These are phyloP conservation scores for Zhuliangozyma blackwelliae DNA, from an alignment of 1,139 yeast species.

Conservation along the genomic window DNA sequence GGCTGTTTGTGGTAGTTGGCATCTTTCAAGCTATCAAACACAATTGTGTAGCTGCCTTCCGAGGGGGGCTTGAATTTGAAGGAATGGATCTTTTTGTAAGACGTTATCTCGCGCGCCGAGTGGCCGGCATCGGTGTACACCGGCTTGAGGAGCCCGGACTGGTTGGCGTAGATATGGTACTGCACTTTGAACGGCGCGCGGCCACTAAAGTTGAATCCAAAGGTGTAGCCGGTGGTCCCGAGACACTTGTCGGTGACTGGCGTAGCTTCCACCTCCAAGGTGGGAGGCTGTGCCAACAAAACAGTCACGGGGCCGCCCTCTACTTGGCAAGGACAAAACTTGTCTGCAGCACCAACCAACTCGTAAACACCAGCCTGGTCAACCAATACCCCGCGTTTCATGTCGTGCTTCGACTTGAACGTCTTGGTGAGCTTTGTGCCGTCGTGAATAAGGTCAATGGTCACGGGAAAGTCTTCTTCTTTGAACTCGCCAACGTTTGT, in stretches of 20 bases:
- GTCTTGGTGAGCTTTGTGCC: slow-evolving; percentile 30
- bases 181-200: slow-evolving; percentile 74
- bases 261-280: slow-evolving; percentile 46
- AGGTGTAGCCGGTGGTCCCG: slow-evolving; percentile 77
- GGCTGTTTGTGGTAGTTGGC: slow-evolving; percentile 41
- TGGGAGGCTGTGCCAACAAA: slow-evolving; percentile 41
- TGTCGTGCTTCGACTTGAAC: slow-evolving; percentile 29
- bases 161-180: slow-evolving; percentile 54
- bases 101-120: slow-evolving; percentile 19
- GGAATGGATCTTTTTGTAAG: slow-evolving; percentile 24
- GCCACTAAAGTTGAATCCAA: slow-evolving; percentile 71
- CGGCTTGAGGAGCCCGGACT: slow-evolving; percentile 28
- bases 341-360: slow-evolving; percentile 50
- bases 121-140: slow-evolving; percentile 30
- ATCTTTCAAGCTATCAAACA: slow-evolving; percentile 58
- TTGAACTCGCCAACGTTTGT: slow-evolving; percentile 16
- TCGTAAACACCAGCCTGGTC: slow-evolving; percentile 61
- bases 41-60: slow-evolving; percentile 78
- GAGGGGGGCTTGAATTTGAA: slow-evolving; percentile 70
- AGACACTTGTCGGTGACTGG: slow-evolving; percentile 83
- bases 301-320: slow-evolving; percentile 22
- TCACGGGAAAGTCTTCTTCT: slow-evolving; percentile 44
- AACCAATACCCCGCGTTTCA: slow-evolving; percentile 33
- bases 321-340: slow-evolving; percentile 62
- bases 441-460: slow-evolving; percentile 27